These are phyloP conservation scores for Ustilago cynodontis DNA, from an alignment of 1,284 basidiomycete species.

Conservation along the genomic window DNA sequence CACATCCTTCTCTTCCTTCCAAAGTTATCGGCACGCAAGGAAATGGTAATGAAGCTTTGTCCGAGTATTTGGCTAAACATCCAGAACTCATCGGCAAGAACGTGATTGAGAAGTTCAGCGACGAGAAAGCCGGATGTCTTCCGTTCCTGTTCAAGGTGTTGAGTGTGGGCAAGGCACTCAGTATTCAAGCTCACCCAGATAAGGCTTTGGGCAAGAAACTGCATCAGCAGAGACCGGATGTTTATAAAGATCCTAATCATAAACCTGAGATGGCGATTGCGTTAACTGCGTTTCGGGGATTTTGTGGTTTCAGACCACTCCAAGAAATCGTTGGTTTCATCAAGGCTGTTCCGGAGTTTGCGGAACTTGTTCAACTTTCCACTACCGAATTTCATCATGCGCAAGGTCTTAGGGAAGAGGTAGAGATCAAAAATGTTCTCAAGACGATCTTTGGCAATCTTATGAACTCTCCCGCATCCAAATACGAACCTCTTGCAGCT, in stretches of 20 bases:
- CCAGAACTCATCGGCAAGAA: conserved; percentile 54
- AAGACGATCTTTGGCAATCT: conserved; percentile 54
- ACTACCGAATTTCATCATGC: conserved; percentile 6
- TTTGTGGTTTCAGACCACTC: conserved; percentile 91
- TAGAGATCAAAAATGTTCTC: conserved; percentile 33
- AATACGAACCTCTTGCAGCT: conserved; percentile 26
- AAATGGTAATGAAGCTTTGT: conserved; percentile 27
- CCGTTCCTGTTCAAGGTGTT: conserved; percentile 72
- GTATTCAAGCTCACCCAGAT: conserved; percentile 97
- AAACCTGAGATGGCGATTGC: conserved; percentile 99
- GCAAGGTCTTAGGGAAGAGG: neutral
- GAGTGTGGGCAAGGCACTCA: conserved; percentile 91
- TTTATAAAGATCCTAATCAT: conserved; percentile 95
- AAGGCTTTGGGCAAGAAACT: conserved; percentile 85
- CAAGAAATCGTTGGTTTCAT: conserved; percentile 79
- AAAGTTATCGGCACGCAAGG: conserved; percentile 70
- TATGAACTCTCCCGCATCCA: conserved; percentile 33
- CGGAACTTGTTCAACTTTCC: conserved; percentile 67
- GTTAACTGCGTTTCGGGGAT: conserved; percentile 87
- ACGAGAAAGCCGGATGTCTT: conserved; percentile 44
- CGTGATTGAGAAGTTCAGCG: conserved; percentile 32
- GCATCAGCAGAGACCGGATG: conserved; percentile 80
- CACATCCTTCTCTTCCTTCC: conserved; percentile 89
- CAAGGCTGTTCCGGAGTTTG: conserved; percentile 81
- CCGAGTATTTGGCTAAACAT: conserved; percentile 44